A percentile compares a stretch with the other conserved stretches of the same genome.
These are phyloP conservation scores for Catenaria anguillulae DNA, from an alignment of 371 early-diverging fungal genomes.

Conservation along the genomic window DNA sequence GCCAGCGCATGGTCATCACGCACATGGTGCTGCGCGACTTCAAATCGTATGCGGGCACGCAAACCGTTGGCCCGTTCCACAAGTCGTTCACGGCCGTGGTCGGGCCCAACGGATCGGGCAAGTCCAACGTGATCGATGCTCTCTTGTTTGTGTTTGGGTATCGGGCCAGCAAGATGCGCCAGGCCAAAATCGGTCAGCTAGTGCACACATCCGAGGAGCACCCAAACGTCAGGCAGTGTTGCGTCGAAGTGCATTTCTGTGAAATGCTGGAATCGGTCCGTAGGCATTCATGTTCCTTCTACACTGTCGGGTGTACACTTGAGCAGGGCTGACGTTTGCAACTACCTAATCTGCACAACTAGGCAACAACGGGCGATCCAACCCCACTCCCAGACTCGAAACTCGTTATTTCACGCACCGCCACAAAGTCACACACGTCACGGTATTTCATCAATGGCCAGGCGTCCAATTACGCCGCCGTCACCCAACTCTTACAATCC, in stretches of 20 bases:
- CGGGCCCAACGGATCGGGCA: slow-evolving; percentile 8
- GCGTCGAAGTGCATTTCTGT: slow-evolving; percentile 90
- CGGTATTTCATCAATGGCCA: slow-evolving; percentile 67
- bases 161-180: slow-evolving; percentile 97
- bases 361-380: too few species aligned
- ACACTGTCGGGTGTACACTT: too few species aligned
- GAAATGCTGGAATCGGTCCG: slow-evolving; percentile 65
- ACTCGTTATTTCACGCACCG: slow-evolving; percentile 67
- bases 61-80: slow-evolving; percentile 79
- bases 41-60: slow-evolving; percentile 87
- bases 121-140: slow-evolving; percentile 98
- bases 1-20: slow-evolving; percentile 65
- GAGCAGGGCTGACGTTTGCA: too few species aligned
- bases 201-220: slow-evolving; percentile 84
- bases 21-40: slow-evolving; percentile 88
- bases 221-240: slow-evolving; percentile 52
- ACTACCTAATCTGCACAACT: too few species aligned
- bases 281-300: neutral
- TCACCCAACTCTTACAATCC: slow-evolving; percentile 64
- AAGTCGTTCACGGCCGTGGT: slow-evolving; percentile 8
- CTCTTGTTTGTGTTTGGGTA: slow-evolving; percentile 99
- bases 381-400: slow-evolving; percentile 56
- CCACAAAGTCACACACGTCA: slow-evolving; percentile 51
- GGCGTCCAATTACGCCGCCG: slow-evolving; percentile 59
- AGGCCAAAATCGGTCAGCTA: slow-evolving; percentile 86